Evolutionary conservation across 805 yeast genomes (phyloP).

Genomic region (Wickerhamomyces hampshirensis): DNA sequence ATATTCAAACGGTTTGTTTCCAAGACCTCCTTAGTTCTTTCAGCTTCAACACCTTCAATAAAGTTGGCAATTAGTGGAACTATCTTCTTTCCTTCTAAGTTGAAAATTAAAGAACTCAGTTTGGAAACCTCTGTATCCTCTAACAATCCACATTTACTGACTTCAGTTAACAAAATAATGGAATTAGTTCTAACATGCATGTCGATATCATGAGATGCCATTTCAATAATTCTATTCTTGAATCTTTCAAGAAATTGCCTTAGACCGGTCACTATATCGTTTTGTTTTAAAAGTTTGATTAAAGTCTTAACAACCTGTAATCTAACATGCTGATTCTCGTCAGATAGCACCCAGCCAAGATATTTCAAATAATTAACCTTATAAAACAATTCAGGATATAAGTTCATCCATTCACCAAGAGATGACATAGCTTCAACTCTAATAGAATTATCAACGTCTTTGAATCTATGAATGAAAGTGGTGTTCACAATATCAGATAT

Average conservation of each 20-base stretch:
- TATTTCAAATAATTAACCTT: conserved; percentile 68
- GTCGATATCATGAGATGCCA: conserved; percentile 54
- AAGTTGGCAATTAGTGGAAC: conserved; percentile 51
- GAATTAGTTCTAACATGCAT: conserved; percentile 47
- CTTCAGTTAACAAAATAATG: conserved; percentile 47
- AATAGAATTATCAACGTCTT: conserved; percentile 71
- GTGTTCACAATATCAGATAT: conserved; percentile 63
- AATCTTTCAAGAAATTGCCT: conserved; percentile 77
- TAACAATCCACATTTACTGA: conserved; percentile 57
- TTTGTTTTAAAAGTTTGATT: conserved; percentile 41
- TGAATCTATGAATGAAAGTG: conserved; percentile 69
- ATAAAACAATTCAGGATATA: conserved; percentile 65
- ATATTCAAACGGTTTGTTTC: conserved; percentile 33
- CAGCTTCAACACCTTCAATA: conserved; percentile 39
- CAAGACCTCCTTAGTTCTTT: conserved; percentile 31
- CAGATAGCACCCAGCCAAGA: conserved; percentile 84
- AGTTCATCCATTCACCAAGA: conserved; percentile 68
- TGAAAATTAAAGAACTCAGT: conserved; percentile 40
- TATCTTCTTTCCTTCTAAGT: conserved; percentile 24
- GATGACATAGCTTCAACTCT: conserved; percentile 63
- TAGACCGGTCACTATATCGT: conserved; percentile 52
- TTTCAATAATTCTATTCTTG: conserved; percentile 58
- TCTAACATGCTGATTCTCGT: conserved; percentile 55
- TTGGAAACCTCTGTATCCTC: conserved; percentile 50
- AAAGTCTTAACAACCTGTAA: conserved; percentile 57